These are phyloP conservation scores for Stipa capillata DNA, from an alignment of 176 grass and related monocot genomes.

Conservation along the genomic window DNA sequence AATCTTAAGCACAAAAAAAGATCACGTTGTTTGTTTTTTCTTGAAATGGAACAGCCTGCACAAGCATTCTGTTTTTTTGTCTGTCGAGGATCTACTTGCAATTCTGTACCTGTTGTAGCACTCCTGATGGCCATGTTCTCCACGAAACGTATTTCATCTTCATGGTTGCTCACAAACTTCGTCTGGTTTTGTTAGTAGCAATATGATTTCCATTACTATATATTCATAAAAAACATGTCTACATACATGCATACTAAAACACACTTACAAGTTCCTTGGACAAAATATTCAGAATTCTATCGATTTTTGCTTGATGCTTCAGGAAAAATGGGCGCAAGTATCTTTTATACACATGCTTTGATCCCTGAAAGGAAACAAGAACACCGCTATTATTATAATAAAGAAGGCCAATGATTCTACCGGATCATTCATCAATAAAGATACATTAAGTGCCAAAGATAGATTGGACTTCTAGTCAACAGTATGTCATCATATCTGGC, in stretches of 20 bases:
- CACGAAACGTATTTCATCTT: constrained; percentile 70
- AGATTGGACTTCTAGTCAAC: neutral
- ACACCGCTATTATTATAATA: neutral
- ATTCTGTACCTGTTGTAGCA: constrained; percentile 56
- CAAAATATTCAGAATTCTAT: constrained; percentile 59
- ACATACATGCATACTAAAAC: neutral
- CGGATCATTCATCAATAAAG: neutral
- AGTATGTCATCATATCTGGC: neutral
- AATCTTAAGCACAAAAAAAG: constrained; percentile 12
- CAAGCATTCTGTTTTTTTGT: neutral
- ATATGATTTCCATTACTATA: constrained; percentile 15
- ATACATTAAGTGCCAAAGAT: neutral
- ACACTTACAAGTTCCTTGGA: constrained; percentile 77
- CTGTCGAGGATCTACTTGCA: neutral
- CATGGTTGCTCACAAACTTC: constrained; percentile 74
- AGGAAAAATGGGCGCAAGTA: constrained; percentile 67
- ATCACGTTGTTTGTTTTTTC: neutral
- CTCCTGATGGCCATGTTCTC: constrained; percentile 59
- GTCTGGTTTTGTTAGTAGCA: constrained; percentile 39
- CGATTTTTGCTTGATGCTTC: constrained; percentile 83
- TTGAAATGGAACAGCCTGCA: neutral
- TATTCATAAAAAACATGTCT: neutral
- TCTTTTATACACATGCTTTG: constrained; percentile 76
- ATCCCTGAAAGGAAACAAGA: constrained; percentile 53
- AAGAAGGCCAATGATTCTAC: neutral